A percentile compares a stretch with the other conserved stretches of the same genome.
Conservation (phyloP, 352 stramenopile species). For the Phytophthora sp. region DNA sequence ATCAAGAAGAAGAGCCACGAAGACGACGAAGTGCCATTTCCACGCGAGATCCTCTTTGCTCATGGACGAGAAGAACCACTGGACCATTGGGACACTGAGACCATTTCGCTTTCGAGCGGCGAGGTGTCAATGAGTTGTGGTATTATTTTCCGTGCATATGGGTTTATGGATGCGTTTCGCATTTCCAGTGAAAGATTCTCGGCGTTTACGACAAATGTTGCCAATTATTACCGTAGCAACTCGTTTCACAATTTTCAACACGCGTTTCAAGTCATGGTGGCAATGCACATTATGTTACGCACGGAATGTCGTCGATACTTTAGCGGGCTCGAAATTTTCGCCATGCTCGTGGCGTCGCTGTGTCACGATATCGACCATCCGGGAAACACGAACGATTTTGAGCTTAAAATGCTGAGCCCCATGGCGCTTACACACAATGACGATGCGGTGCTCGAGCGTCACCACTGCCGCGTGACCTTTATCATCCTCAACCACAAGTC, state of each 20-base stretch:
- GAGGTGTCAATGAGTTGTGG: constrained; percentile 53
- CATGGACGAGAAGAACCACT: constrained; percentile 49
- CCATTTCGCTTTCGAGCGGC: constrained; percentile 38
- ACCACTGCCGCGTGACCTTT: constrained; percentile 79
- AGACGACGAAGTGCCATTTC: constrained; percentile 63
- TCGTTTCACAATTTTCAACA: constrained; percentile 87
- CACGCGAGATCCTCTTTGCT: constrained; percentile 58
- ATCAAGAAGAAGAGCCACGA: constrained; percentile 57
- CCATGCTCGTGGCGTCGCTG: constrained; percentile 72
- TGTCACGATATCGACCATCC: constrained; percentile 88
- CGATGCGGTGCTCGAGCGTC: constrained; percentile 82
- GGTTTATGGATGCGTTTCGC: constrained; percentile 59
- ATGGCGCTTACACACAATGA: constrained; percentile 89
- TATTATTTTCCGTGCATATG: constrained; percentile 56
- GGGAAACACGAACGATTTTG: constrained; percentile 86
- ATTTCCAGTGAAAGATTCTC: constrained; percentile 65
- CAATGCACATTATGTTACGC: constrained; percentile 63
- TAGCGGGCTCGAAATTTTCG: constrained; percentile 70
- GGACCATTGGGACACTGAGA: constrained; percentile 64
- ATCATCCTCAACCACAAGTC: constrained; percentile 80
- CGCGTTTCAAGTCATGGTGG: constrained; percentile 69
- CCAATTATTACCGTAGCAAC: constrained; percentile 77
- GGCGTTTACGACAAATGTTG: constrained; percentile 58
- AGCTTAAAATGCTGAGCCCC: constrained; percentile 73
- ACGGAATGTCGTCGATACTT: constrained; percentile 69